phyloP scores from a whole-genome alignment of 2,329 filamentous ascomycete genomes.

The Raffaelea ambrosiae region DNA sequence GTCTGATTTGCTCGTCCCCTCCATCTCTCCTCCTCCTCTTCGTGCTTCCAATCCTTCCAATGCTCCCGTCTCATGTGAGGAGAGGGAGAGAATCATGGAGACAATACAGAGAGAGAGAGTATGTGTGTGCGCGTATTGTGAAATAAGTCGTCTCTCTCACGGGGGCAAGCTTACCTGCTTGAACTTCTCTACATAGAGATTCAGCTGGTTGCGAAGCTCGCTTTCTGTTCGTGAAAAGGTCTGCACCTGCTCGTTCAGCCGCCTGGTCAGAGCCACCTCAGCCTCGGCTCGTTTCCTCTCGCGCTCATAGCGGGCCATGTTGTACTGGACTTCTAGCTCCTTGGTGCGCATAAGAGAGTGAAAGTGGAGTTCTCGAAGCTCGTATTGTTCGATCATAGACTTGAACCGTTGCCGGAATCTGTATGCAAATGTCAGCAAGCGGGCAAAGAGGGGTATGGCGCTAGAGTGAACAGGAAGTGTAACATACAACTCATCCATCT shows the following conservation, averaged over 20 bases:
- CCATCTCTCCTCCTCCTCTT: neutral
- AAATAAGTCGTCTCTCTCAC: constrained; percentile 4
- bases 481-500: constrained; percentile 78
- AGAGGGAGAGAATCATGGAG: constrained; percentile 3
- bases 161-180: constrained; percentile 69
- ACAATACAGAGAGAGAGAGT: neutral
- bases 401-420: constrained; percentile 85
- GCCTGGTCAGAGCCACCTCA: constrained; percentile 70
- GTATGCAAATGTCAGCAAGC: neutral
- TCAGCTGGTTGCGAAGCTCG: constrained; percentile 87
- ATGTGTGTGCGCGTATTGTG: too few species aligned
- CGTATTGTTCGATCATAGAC: constrained; percentile 93
- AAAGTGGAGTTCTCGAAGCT: constrained; percentile 89
- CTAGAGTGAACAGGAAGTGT: too few species aligned
- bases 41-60: neutral
- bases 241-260: constrained; percentile 83
- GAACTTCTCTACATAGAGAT: constrained; percentile 98
- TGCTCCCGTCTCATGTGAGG: neutral
- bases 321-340: constrained; percentile 89
- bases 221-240: constrained; percentile 95
- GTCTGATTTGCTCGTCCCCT: neutral
- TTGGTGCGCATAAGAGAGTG: constrained; percentile 87
- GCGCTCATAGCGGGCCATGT: constrained; percentile 79
- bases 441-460: constrained; percentile 25
- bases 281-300: constrained; percentile 82